These are phyloP conservation scores for Bacidia rubella DNA, from an alignment of 495 filamentous ascomycete species.

Conservation along the genomic window DNA sequence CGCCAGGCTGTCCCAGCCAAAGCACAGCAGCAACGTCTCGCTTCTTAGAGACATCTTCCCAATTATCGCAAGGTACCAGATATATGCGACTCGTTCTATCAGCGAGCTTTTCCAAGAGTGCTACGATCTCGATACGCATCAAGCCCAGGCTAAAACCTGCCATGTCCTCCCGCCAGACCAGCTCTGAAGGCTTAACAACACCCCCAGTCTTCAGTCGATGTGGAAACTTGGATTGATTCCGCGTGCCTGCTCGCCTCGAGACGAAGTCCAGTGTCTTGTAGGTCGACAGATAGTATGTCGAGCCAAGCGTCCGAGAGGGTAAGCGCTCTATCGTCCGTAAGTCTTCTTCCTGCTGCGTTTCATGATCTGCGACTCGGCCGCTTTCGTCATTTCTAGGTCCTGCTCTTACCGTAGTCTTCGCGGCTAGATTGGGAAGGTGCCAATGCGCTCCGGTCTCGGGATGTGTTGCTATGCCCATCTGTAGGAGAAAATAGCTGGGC, in stretches of 20 bases:
- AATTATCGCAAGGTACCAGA: conserved; percentile 19
- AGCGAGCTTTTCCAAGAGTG: conserved; percentile 24
- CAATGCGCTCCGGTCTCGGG: conserved; percentile 43
- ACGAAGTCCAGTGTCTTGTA: conserved; percentile 7
- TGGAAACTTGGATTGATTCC: conserved; percentile 21
- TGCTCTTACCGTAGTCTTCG: not conserved
- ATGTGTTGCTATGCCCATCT: conserved; percentile 43
- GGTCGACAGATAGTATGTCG: conserved; percentile 11
- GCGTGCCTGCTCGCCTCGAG: conserved; percentile 11
- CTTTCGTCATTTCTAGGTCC: not conserved
- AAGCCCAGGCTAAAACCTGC: conserved; percentile 39
- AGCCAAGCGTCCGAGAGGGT: conserved; percentile 4
- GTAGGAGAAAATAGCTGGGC: conserved; percentile 50
- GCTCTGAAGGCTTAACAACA: conserved; percentile 19
- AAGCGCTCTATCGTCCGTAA: not conserved
- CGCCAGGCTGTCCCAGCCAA: conserved; percentile 12
- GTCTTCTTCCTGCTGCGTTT: conserved; percentile 1
- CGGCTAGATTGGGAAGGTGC: conserved; percentile 38
- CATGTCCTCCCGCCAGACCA: conserved; percentile 59
- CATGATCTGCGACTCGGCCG: conserved; percentile 1
- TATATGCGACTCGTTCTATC: conserved; percentile 13
- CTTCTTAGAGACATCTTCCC: conserved; percentile 26
- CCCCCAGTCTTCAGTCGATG: conserved; percentile 27
- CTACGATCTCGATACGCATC: conserved; percentile 36
- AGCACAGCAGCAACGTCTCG: conserved; percentile 22